A percentile compares a stretch with the other conserved stretches of the same genome.
These are phyloP conservation scores for Onygenales sp. DNA, from an alignment of 2,329 filamentous ascomycete genomes.

Conservation along the genomic window DNA sequence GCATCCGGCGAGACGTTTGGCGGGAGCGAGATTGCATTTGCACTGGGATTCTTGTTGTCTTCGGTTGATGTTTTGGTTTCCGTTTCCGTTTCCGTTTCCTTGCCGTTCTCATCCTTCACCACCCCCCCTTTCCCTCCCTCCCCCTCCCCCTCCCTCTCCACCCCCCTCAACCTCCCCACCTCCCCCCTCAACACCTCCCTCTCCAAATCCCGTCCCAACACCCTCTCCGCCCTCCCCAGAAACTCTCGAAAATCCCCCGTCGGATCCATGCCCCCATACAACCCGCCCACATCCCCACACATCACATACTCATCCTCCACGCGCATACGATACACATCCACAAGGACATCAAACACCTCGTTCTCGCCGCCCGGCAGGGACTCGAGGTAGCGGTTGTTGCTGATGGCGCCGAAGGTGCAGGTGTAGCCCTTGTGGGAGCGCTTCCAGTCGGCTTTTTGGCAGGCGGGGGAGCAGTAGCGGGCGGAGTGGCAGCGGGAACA, in stretches of 20 bases:
- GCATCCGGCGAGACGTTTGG: not conserved
- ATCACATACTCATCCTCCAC: conserved; percentile 27
- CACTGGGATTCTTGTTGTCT: not conserved
- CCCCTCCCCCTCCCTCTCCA: not conserved
- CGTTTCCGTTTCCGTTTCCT: not conserved
- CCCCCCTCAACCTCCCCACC: not conserved
- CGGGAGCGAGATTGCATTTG: not conserved
- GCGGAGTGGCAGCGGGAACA: conserved; percentile 41
- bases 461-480: conserved; percentile 44
- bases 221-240: conserved; percentile 19
- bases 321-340: conserved; percentile 43
- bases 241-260: conserved; percentile 31
- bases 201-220: conserved; percentile 28
- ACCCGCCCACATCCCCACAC: conserved; percentile 12
- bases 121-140: not conserved
- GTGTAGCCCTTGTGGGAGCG: conserved; percentile 28
- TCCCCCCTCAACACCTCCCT: conserved; percentile 16
- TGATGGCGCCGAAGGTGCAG: conserved; percentile 5
- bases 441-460: conserved; percentile 45
- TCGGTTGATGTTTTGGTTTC: not conserved
- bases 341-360: conserved; percentile 38
- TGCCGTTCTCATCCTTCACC: not conserved
- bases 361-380: conserved; percentile 18
- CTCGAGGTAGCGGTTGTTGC: conserved; percentile 5
- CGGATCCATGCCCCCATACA: conserved; percentile 15